Conservation (phyloP, 495 filamentous ascomycete genomes). For the Penicillium antarcticum region DNA sequence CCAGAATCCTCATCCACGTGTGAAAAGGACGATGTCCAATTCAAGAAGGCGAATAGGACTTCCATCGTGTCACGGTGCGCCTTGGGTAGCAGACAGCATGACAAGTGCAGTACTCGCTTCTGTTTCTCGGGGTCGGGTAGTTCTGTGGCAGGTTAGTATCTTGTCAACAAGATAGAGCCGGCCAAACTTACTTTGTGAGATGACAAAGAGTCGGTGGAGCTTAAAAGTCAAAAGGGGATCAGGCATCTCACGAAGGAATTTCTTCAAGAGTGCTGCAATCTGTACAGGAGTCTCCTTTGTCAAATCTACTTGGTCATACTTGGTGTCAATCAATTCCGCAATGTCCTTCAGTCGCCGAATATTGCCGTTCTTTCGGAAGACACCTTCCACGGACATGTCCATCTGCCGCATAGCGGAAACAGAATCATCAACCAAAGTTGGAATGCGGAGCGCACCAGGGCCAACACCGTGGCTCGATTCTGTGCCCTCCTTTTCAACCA, state of each 20-base stretch:
- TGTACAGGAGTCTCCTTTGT: slow-evolving; percentile 84
- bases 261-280: slow-evolving; percentile 90
- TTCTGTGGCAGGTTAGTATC: slow-evolving; percentile 48
- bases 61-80: slow-evolving; percentile 91
- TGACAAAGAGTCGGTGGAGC: slow-evolving; percentile 85
- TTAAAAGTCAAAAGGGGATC: slow-evolving; percentile 96
- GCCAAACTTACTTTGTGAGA: slow-evolving; percentile 67
- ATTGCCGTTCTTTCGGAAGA: slow-evolving; percentile 99
- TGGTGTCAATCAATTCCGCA: slow-evolving; percentile 80
- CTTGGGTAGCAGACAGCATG: slow-evolving; percentile 92
- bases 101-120: slow-evolving; percentile 80
- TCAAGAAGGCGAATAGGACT: slow-evolving; percentile 92
- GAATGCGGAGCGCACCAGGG: slow-evolving; percentile 82
- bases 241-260: slow-evolving; percentile 90
- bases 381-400: slow-evolving; percentile 98
- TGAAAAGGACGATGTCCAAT: slow-evolving; percentile 96
- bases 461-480: slow-evolving; percentile 96
- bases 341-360: slow-evolving; percentile 86
- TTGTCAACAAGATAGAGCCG: neutral
- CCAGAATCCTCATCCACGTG: slow-evolving; percentile 88
- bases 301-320: slow-evolving; percentile 76
- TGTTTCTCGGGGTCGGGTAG: slow-evolving; percentile 81
- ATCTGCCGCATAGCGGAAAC: slow-evolving; percentile 94
- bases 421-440: slow-evolving; percentile 85
- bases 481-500: slow-evolving; percentile 89